Evolutionary conservation across 345 rosid genomes (phyloP).

Genomic region (Gossypium anomalum): DNA sequence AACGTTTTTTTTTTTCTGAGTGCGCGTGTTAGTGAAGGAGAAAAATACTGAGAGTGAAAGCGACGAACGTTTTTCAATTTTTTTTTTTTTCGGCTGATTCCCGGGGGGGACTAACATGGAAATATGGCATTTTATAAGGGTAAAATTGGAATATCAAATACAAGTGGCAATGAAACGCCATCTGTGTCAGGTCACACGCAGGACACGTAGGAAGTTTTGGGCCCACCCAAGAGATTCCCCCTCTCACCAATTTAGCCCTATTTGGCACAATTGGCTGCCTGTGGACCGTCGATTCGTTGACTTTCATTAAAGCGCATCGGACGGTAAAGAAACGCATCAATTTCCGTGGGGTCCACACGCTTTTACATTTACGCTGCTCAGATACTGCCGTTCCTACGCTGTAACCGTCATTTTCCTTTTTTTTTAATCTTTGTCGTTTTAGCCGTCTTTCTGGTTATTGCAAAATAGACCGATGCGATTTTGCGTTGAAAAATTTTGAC

Average conservation of each 20-base stretch:
- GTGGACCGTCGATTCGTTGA: conserved; percentile 3
- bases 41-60: conserved; percentile 3
- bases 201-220: neutral
- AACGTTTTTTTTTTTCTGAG: neutral
- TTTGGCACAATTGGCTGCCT: neutral
- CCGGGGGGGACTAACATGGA: neutral
- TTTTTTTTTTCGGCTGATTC: neutral
- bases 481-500: no score
- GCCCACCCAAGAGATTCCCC: conserved; percentile 4
- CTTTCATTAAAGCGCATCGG: neutral
- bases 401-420: neutral
- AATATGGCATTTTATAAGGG: neutral
- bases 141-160: neutral
- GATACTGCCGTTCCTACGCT: neutral
- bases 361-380: neutral
- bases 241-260: neutral
- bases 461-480: no score
- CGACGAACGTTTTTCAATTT: neutral
- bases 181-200: neutral
- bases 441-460: neutral
- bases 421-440: neutral
- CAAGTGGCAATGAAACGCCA: neutral
- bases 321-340: neutral
- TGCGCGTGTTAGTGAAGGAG: neutral
- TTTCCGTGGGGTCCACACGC: neutral